Evolutionary conservation across 1,139 yeast genomes (phyloP).

Genomic region (Candida tunisiensis): DNA sequence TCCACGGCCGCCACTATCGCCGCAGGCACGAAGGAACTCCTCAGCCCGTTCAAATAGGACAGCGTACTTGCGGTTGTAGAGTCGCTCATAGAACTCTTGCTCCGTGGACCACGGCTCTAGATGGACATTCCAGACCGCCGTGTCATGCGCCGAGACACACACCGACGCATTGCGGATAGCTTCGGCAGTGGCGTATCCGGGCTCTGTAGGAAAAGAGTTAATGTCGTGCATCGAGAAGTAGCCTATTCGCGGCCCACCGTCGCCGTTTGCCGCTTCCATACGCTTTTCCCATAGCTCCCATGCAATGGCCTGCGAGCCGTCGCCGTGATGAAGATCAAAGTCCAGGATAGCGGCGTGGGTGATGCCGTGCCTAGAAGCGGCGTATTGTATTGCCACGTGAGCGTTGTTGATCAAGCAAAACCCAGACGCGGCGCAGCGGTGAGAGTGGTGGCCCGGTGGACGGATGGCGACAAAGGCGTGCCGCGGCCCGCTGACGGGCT

Average conservation of each 20-base stretch:
- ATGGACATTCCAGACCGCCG: slow-evolving; percentile 78
- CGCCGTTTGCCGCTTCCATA: not conserved
- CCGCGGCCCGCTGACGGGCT: slow-evolving; percentile 23
- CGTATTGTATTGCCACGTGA: slow-evolving; percentile 71
- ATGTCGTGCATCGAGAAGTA: slow-evolving; percentile 78
- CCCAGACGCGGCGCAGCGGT: slow-evolving; percentile 73
- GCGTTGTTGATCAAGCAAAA: slow-evolving; percentile 73
- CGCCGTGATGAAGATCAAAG: slow-evolving; percentile 85
- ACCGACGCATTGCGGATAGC: slow-evolving; percentile 65
- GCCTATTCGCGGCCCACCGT: slow-evolving; percentile 28
- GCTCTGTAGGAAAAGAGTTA: slow-evolving; percentile 74
- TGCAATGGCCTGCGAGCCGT: slow-evolving; percentile 66
- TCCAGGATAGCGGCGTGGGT: slow-evolving; percentile 76
- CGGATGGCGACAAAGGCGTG: slow-evolving; percentile 56
- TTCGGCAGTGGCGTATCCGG: slow-evolving; percentile 58
- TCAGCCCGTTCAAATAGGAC: slow-evolving; percentile 50
- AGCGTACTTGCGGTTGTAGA: slow-evolving; percentile 47
- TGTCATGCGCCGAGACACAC: slow-evolving; percentile 62
- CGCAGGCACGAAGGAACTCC: slow-evolving; percentile 33
- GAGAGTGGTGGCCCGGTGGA: slow-evolving; percentile 90
- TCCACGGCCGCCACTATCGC: slow-evolving; percentile 13
- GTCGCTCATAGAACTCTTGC: slow-evolving; percentile 44
- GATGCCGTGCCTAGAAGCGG: slow-evolving; percentile 42
- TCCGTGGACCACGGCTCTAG: slow-evolving; percentile 47
- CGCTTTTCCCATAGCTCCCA: not conserved